Conservation (phyloP, 257 asterid species). For the Plectranthus barbatus region DNA sequence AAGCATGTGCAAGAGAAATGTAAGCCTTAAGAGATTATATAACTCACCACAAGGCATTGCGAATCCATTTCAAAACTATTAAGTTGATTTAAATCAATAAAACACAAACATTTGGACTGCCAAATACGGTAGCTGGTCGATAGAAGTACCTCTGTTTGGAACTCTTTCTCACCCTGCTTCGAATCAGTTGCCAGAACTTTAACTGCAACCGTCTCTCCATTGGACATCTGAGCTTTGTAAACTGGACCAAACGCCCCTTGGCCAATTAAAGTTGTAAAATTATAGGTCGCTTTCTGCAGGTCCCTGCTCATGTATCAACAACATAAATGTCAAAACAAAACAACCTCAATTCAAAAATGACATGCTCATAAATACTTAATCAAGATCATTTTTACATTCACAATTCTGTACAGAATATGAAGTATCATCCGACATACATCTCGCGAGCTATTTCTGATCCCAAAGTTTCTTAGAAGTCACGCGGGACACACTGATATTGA, state of each 20-base stretch:
- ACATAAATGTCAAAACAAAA: conserved; percentile 7
- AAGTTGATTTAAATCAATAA: neutral
- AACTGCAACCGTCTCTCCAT: conserved; percentile 87
- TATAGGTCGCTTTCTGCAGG: conserved; percentile 79
- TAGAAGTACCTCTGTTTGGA: conserved; percentile 79
- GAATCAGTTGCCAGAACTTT: conserved; percentile 91
- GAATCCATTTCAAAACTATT: neutral
- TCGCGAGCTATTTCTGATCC: neutral
- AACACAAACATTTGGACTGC: neutral
- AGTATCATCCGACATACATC: neutral
- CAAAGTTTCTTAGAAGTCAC: neutral
- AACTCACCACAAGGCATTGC: neutral
- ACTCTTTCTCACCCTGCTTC: conserved; percentile 92
- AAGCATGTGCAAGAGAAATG: neutral
- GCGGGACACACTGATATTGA: neutral
- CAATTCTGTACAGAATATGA: conserved; percentile 3
- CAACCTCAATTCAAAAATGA: neutral
- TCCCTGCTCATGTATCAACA: conserved; percentile 52
- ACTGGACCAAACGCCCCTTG: conserved; percentile 96
- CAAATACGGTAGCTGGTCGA: neutral
- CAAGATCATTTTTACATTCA: neutral
- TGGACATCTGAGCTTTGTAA: conserved; percentile 74
- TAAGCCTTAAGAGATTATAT: neutral
- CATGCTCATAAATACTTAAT: neutral
- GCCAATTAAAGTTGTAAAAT: conserved; percentile 81